These are phyloP conservation scores for Colletotrichum cordylinicola DNA, from an alignment of 2,329 filamentous ascomycete genomes.

Conservation along the genomic window DNA sequence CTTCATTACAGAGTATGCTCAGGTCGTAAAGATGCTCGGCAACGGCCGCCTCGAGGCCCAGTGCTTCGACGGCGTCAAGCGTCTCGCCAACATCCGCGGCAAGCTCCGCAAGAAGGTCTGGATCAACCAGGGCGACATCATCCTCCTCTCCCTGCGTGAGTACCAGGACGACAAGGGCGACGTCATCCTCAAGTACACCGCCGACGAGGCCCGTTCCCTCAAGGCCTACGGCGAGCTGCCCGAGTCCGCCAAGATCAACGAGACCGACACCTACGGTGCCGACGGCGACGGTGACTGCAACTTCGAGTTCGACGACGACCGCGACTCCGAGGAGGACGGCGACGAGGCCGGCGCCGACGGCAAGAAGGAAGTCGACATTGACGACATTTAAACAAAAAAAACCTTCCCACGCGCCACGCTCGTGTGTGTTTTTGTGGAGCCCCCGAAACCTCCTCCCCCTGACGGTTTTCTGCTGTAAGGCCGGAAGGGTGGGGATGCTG, in stretches of 20 bases:
- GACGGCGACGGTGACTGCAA: slow-evolving; percentile 94
- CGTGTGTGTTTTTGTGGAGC: neutral
- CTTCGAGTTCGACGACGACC: slow-evolving; percentile 98
- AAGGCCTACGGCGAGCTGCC: slow-evolving; percentile 98
- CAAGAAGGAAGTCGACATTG: slow-evolving; percentile 87
- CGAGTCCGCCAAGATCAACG: slow-evolving; percentile 99
- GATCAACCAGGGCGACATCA: slow-evolving; percentile 99
- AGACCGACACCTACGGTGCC: slow-evolving; percentile 93
- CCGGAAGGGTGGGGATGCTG: slow-evolving; percentile 49
- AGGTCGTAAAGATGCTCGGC: slow-evolving; percentile 94
- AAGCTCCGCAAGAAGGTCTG: slow-evolving; percentile 99
- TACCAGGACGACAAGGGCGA: slow-evolving; percentile 97
- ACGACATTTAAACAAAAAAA: slow-evolving; percentile 77
- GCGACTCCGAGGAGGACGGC: slow-evolving; percentile 63
- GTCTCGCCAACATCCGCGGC: slow-evolving; percentile 74
- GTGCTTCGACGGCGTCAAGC: slow-evolving; percentile 94
- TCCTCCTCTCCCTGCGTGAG: slow-evolving; percentile 85
- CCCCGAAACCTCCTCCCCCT: slow-evolving; percentile 18
- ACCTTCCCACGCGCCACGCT: neutral
- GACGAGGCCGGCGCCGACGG: slow-evolving; percentile 61
- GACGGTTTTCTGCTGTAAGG: neutral
- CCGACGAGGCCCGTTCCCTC: slow-evolving; percentile 92
- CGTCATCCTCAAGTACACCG: slow-evolving; percentile 95
- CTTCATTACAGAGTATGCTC: slow-evolving; percentile 74
- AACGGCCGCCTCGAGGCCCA: slow-evolving; percentile 92